Evolutionary conservation across 192 early-diverging fungal genomes (phyloP), one percentile per base, ranked within the genome.

Genomic region (Entomortierella parvispora): DNA sequence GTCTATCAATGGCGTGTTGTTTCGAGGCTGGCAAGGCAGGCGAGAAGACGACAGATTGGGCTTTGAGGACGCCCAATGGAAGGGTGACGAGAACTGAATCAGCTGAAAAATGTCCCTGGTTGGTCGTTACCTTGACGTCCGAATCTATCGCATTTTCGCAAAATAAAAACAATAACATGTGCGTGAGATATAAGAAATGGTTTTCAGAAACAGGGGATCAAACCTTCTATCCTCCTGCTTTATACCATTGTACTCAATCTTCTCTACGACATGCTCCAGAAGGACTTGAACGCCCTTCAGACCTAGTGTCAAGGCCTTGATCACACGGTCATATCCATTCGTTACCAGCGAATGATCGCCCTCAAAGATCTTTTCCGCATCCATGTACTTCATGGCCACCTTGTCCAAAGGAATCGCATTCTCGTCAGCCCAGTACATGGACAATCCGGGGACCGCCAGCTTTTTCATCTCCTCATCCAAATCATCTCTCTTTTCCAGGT

Each of bases 1-100:
- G 46, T 2, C 56, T 59, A 1, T 29, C 22, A 23, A 84, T 74
- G 0, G 83, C 81, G 4, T 28, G 43, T 50, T 66, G 69, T 55
- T 83, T 82, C 2, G 49, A 12, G 0, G 9, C 3, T 20, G 83
- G 83, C 12, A 84, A 58, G 2, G 51, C 59, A 14, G 83, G 83
- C 15, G 48, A 56, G 48, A 84, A 84, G 26, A 80, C 12, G 1
- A 17, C 14, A 26, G 66, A 51, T 32, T 54, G 46, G 25, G 64
- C 9, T 69, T 84, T 79, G 11, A 84, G 76, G 22, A 84, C 76
- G 5, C 83, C 83, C 1, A 84, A 51, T 3, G 83, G 83, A 15
- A 84, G 42, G 18, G 83, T 83, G 22, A 81, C 33, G 3, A 84
- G 50, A 37, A 83, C 68, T 28, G 49, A 22, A 34, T 84, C 82